Evolutionary conservation across 1,139 yeast species (phyloP).

Genomic region (Geotrichum histeridarum): DNA sequence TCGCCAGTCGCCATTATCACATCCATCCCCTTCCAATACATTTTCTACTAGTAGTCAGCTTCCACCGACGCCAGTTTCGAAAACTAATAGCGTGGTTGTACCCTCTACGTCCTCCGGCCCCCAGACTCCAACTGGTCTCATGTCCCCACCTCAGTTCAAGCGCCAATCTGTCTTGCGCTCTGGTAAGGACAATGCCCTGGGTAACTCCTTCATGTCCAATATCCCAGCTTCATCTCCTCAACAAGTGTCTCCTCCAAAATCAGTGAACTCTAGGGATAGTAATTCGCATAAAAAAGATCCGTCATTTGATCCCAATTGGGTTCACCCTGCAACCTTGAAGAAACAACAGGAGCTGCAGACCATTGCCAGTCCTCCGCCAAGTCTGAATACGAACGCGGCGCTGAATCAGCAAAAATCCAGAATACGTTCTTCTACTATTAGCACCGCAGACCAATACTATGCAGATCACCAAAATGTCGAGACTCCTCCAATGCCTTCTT

Average conservation of each 20-base stretch:
- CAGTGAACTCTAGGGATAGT: background rate
- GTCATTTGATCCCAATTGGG: constrained; percentile 30
- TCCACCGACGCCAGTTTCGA: constrained; percentile 12
- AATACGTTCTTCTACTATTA: constrained; percentile 10
- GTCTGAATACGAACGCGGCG: background rate
- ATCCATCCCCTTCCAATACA: background rate
- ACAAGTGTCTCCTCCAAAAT: background rate
- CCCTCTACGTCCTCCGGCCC: constrained; percentile 1
- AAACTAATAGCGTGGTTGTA: constrained; percentile 5
- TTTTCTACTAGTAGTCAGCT: background rate
- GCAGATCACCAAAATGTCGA: constrained; percentile 4
- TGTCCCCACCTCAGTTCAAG: constrained; percentile 13
- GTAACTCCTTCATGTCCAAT: constrained; percentile 5
- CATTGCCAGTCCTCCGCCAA: background rate
- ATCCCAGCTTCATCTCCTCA: background rate
- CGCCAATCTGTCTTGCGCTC: constrained; percentile 18
- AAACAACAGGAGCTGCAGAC: constrained; percentile 3
- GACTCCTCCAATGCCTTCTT: constrained; percentile 8
- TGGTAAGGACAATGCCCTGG: constrained; percentile 10
- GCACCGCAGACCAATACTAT: constrained; percentile 13
- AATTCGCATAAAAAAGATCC: constrained; percentile 20
- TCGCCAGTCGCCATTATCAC: background rate
- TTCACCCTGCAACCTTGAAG: constrained; percentile 9
- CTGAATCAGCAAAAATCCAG: constrained; percentile 2
- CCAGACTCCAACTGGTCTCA: background rate